A percentile compares a stretch with the other conserved stretches of the same genome.
phyloP scores from a whole-genome alignment of 768 basidiomycete species.

The Xerocomus brunneocitrinus region DNA sequence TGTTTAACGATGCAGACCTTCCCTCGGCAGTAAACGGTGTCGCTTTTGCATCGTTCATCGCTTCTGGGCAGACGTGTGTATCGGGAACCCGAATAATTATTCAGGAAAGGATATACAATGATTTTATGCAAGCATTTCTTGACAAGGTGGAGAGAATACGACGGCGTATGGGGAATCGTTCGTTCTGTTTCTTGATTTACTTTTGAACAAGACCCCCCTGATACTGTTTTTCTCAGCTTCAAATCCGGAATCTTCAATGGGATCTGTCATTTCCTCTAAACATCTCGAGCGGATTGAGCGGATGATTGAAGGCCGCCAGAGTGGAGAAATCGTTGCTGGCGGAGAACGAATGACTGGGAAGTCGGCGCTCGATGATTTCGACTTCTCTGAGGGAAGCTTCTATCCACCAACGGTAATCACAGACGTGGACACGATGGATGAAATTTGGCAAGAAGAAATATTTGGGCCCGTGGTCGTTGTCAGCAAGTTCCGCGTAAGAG shows the following conservation, averaged over 20 bases:
- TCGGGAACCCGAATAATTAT: conserved; percentile 82
- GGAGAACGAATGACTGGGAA: conserved; percentile 59
- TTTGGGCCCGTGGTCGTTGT: conserved; percentile 84
- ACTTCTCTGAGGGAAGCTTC: conserved; percentile 69
- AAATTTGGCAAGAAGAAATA: conserved; percentile 78
- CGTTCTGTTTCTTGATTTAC: conserved; percentile 24
- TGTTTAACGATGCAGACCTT: conserved; percentile 77
- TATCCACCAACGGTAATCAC: conserved; percentile 76
- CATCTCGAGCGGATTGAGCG: conserved; percentile 63
- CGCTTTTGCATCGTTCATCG: conserved; percentile 80
- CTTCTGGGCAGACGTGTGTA: conserved; percentile 89
- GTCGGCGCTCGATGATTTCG: conserved; percentile 65
- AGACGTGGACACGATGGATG: conserved; percentile 51
- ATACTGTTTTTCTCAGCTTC: conserved; percentile 41
- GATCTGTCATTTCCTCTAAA: conserved; percentile 64
- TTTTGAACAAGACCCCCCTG: neutral
- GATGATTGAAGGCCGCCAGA: conserved; percentile 46
- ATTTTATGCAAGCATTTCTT: conserved; percentile 59
- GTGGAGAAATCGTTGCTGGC: conserved; percentile 53
- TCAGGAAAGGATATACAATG: conserved; percentile 64
- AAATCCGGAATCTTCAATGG: conserved; percentile 72
- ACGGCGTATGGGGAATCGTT: conserved; percentile 74
- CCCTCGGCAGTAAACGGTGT: conserved; percentile 74
- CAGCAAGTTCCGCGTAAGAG: conserved; percentile 46
- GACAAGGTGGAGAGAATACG: conserved; percentile 60